Conservation (phyloP, 192 early-diverging fungal genomes). For the Rhizophagus clarus region DNA sequence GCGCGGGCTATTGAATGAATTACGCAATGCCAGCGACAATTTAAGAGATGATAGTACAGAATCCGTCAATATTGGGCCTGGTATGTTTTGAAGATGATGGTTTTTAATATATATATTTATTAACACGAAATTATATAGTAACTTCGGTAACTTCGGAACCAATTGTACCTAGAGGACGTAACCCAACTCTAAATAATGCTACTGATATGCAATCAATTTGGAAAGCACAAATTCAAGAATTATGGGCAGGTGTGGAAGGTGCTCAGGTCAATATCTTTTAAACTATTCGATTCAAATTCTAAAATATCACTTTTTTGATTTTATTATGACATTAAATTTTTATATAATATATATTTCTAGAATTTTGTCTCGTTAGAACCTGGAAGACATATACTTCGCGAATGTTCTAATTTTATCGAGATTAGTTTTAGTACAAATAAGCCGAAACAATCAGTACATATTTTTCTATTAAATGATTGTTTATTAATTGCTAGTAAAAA, state of each 20-base stretch:
- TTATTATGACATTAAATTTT: neutral
- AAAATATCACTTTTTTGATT: no score
- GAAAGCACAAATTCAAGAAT: conserved; percentile 55
- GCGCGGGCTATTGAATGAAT: conserved; percentile 67
- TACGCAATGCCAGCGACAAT: conserved; percentile 54
- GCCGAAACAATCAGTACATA: conserved; percentile 72
- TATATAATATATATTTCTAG: conserved; percentile 39
- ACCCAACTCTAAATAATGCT: conserved; percentile 30
- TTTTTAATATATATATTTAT: neutral
- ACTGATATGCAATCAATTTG: conserved; percentile 56
- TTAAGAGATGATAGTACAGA: conserved; percentile 50
- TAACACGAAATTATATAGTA: conserved; percentile 4
- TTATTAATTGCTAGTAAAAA: conserved; percentile 79
- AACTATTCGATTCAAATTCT: no score
- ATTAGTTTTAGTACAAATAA: conserved; percentile 77
- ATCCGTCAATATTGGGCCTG: conserved; percentile 32
- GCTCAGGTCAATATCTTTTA: conserved; percentile 47
- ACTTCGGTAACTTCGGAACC: conserved; percentile 48
- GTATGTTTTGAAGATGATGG: conserved; percentile 23
- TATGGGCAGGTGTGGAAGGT: conserved; percentile 64
- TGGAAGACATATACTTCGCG: conserved; percentile 72
- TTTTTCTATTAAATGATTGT: conserved; percentile 85
- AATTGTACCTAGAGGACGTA: conserved; percentile 37
- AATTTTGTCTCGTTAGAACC: conserved; percentile 69
- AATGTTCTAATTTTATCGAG: conserved; percentile 73